Evolutionary conservation across 768 basidiomycete species (phyloP).

Genomic region (Grammothele lineata): DNA sequence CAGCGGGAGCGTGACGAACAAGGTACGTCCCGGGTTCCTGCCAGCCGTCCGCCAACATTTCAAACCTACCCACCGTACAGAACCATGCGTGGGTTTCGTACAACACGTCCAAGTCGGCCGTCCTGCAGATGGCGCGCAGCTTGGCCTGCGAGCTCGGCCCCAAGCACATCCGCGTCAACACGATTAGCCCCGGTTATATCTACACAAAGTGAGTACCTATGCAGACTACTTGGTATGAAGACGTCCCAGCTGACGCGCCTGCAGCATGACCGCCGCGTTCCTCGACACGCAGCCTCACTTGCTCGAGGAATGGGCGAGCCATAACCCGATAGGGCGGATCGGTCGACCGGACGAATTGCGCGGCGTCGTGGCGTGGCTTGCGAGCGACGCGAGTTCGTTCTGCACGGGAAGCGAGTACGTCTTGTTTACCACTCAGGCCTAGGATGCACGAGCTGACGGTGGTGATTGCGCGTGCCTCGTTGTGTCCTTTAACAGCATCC

Average conservation of each 20-base stretch:
- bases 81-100: slow-evolving; percentile 75
- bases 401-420: slow-evolving; percentile 83
- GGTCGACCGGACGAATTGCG: slow-evolving; percentile 71
- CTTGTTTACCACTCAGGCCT: not conserved
- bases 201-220: slow-evolving; percentile 62
- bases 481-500: slow-evolving; percentile 41
- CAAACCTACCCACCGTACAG: slow-evolving; percentile 32
- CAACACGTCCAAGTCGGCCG: slow-evolving; percentile 73
- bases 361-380: slow-evolving; percentile 68
- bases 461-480: not conserved
- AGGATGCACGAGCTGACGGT: not conserved
- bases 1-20: slow-evolving; percentile 56
- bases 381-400: slow-evolving; percentile 71
- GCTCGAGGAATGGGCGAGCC: slow-evolving; percentile 58
- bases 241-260: not conserved
- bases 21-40: slow-evolving; percentile 33
- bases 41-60: not conserved
- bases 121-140: slow-evolving; percentile 76
- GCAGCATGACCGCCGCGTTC: slow-evolving; percentile 72
- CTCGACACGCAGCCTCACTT: slow-evolving; percentile 62
- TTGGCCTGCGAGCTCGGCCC: slow-evolving; percentile 78
- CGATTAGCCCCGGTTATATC: slow-evolving; percentile 73
- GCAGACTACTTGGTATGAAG: not conserved
- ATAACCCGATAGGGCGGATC: slow-evolving; percentile 69
- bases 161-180: slow-evolving; percentile 66